A percentile compares a stretch with the other conserved stretches of the same genome.
These are phyloP conservation scores for Herpotrichia juniperi DNA, from an alignment of 2,329 filamentous ascomycete genomes.

Conservation along the genomic window DNA sequence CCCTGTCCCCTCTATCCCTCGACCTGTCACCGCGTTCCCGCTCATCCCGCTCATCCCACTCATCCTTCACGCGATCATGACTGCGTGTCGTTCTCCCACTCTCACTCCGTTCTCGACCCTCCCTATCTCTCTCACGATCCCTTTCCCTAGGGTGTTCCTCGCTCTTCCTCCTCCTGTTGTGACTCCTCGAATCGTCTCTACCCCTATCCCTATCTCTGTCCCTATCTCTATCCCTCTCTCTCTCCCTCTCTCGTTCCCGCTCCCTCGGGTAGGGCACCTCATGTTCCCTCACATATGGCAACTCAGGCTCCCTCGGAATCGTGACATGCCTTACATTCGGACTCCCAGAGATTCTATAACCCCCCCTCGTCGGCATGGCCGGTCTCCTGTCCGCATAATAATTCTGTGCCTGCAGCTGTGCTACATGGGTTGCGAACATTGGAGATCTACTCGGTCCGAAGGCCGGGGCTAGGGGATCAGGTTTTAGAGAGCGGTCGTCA, in stretches of 20 bases:
- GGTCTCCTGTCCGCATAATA: conserved; percentile 40
- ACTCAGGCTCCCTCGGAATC: conserved; percentile 24
- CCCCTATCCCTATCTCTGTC: conserved; percentile 10
- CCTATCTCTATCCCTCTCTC: conserved; percentile 3
- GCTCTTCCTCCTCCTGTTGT: conserved; percentile 8
- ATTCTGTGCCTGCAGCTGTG: conserved; percentile 42
- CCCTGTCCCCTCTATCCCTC: conserved; percentile 15
- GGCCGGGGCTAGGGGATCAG: conserved; percentile 27
- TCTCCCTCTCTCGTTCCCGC: conserved; percentile 10
- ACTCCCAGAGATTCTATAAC: conserved; percentile 28
- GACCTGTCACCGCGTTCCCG: neutral
- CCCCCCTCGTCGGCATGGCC: conserved; percentile 28
- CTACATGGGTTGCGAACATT: conserved; percentile 55
- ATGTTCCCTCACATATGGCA: conserved; percentile 19
- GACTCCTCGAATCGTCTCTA: neutral
- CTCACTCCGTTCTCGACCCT: conserved; percentile 9
- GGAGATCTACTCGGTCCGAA: conserved; percentile 54
- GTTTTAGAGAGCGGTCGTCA: conserved; percentile 11
- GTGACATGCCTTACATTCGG: too few species aligned
- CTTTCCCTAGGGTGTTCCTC: conserved; percentile 15
- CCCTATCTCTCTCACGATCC: neutral
- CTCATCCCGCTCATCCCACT: conserved; percentile 28
- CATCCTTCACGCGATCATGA: conserved; percentile 31
- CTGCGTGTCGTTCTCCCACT: conserved; percentile 31
- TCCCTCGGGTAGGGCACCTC: neutral